These are phyloP conservation scores for Dactylellina parvicollis DNA, from an alignment of 2,329 filamentous ascomycete genomes.

Conservation along the genomic window DNA sequence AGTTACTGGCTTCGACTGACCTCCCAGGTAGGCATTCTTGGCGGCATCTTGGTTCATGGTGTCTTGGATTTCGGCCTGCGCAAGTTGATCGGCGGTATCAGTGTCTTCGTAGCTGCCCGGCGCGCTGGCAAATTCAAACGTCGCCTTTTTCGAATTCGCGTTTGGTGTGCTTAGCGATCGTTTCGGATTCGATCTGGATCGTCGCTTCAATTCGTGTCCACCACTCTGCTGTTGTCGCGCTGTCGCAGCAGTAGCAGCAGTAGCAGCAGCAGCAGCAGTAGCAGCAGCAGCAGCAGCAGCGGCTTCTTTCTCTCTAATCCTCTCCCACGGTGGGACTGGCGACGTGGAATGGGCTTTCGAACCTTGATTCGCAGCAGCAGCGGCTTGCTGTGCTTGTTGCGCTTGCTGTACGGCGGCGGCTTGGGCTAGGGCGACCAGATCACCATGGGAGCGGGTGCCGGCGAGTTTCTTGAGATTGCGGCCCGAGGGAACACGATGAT, in stretches of 20 bases:
- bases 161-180: conserved; percentile 52
- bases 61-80: conserved; percentile 48
- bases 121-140: conserved; percentile 52
- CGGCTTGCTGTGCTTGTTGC: conserved; percentile 32
- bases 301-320: conserved; percentile 43
- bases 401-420: conserved; percentile 41
- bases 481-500: conserved; percentile 51
- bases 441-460: conserved; percentile 51
- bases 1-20: conserved; percentile 47
- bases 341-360: conserved; percentile 53
- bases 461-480: conserved; percentile 53
- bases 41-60: conserved; percentile 50
- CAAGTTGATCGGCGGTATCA: conserved; percentile 49
- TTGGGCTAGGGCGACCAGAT: conserved; percentile 53
- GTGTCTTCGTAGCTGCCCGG: conserved; percentile 51
- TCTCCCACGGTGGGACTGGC: conserved; percentile 45
- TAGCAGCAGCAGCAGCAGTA: no score
- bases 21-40: conserved; percentile 50
- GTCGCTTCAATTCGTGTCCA: conserved; percentile 46
- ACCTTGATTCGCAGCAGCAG: conserved; percentile 44
- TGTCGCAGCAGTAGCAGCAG: no score
- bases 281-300: no score
- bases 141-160: conserved; percentile 48
- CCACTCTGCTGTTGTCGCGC: conserved; percentile 39
- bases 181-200: conserved; percentile 48